Evolutionary conservation across 768 basidiomycete species (phyloP), one percentile per base, ranked within the genome.

Genomic region (Podaxis rugospora): DNA sequence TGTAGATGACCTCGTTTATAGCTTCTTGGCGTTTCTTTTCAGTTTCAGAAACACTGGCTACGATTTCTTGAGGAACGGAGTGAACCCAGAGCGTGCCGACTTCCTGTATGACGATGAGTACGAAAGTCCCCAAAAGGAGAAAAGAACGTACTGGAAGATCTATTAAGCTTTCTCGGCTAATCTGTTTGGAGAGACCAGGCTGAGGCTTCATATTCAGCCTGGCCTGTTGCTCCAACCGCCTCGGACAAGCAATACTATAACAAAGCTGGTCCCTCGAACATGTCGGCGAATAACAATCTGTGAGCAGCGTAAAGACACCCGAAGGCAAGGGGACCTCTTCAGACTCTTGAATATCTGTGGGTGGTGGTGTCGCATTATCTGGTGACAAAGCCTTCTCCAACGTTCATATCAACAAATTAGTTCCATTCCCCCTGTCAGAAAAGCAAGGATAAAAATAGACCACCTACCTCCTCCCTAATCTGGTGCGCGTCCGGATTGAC

Each of bases 21-120:
- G 93, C 93, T 72, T 99, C 97, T 71, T 98, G 96, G 1, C 96
- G 84, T 72, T 84, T 95, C 83, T 95, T 97, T 80, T 99, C 96
- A 25, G 80, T 80, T 61, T 97, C 95, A 3, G 90, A 90, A 23
- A 98, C 94, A 68, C 89, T 92, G 67, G 95, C 92, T 35, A 91
- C 87, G 40, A 99, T 87, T 71, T 98, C 95, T 71, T 91, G 87
- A 4, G 97, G 93, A 1, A 99, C 97, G 0, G 94, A 91, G 71
- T 98, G 95, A 51, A 96, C 89, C 97, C 97, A 98, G 3, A 98
- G 77, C 16, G 90, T 89, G 1, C 93, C 95, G 65, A 72, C 70
- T 68, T 79, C 73, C 74, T 76, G 57, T 39, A 64, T 54, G 51
- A 53, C 57, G 40, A 36, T 52, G 16, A 56, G 42, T 32, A 57